These are phyloP conservation scores for Allium fistulosum DNA, from an alignment of 106 monocot genomes.

Conservation along the genomic window DNA sequence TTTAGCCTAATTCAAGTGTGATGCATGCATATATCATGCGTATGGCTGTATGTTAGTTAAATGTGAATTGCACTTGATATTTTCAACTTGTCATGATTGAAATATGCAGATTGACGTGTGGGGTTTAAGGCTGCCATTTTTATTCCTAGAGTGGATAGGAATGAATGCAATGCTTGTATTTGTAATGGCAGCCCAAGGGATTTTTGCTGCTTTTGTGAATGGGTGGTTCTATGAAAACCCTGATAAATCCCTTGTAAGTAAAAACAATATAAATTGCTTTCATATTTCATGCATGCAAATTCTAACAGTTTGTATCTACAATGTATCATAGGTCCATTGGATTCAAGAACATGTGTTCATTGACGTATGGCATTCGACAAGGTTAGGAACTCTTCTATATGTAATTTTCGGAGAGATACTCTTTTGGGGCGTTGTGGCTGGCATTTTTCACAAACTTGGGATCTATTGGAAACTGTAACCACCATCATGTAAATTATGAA, in stretches of 20 bases:
- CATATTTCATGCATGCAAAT: neutral
- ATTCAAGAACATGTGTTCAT: conserved; percentile 36
- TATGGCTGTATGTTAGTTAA: too few relatives aligned
- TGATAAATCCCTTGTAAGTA: conserved; percentile 33
- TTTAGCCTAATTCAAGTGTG: too few relatives aligned
- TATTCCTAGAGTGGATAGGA: conserved; percentile 47
- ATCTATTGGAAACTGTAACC: conserved; percentile 23
- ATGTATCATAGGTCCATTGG: conserved; percentile 33
- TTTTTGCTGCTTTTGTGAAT: conserved; percentile 42
- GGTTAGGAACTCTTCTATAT: conserved; percentile 43
- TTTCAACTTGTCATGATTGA: too few relatives aligned
- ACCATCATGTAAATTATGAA: neutral
- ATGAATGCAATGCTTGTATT: conserved; percentile 51
- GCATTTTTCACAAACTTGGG: conserved; percentile 25
- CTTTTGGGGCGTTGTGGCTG: conserved; percentile 39
- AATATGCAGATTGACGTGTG: conserved; percentile 40
- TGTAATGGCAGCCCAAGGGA: conserved; percentile 37
- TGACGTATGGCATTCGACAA: conserved; percentile 34
- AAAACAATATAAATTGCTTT: neutral
- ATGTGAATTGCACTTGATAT: neutral
- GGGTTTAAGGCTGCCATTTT: conserved; percentile 25
- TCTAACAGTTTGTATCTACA: neutral
- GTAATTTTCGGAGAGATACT: conserved; percentile 49
- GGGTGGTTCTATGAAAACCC: conserved; percentile 45
- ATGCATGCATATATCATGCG: neutral